Evolutionary conservation across 1,284 basidiomycete genomes (phyloP).

Genomic region (Puccinia novopanici): DNA sequence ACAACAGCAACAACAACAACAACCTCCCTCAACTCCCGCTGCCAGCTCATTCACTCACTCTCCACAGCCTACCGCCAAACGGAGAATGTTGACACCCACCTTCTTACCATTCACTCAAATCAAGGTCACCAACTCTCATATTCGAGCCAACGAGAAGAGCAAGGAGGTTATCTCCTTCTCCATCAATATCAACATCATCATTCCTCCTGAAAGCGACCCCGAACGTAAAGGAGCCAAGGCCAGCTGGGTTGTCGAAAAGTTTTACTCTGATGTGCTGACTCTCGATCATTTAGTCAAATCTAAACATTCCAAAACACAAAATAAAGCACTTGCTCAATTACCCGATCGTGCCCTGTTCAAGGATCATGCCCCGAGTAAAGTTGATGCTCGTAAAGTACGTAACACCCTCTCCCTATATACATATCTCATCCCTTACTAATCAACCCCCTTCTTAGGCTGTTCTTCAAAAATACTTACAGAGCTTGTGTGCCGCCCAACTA

Average conservation of each 20-base stretch:
- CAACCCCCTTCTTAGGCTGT: conserved; percentile 65
- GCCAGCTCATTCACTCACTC: conserved; percentile 21
- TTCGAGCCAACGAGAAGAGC: conserved; percentile 78
- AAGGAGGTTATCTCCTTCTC: conserved; percentile 83
- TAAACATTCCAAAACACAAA: conserved; percentile 69
- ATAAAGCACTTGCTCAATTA: conserved; percentile 72
- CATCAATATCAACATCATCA: conserved; percentile 61
- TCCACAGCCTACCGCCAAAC: conserved; percentile 42
- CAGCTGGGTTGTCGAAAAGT: conserved; percentile 87
- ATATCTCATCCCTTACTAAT: not conserved
- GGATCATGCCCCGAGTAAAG: conserved; percentile 92
- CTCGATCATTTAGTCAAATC: conserved; percentile 69
- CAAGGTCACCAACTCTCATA: conserved; percentile 65
- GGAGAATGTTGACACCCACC: conserved; percentile 55
- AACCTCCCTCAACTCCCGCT: not conserved
- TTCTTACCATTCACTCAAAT: conserved; percentile 55
- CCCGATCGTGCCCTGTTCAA: conserved; percentile 93
- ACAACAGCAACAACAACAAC: not conserved
- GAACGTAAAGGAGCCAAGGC: conserved; percentile 64
- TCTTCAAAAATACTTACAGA: conserved; percentile 82
- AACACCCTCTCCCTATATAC: conserved; percentile 1
- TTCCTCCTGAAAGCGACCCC: conserved; percentile 60
- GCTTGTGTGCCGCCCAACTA: conserved; percentile 73
- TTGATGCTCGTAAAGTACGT: conserved; percentile 86
- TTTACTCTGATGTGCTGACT: conserved; percentile 83